Evolutionary conservation across 192 early-diverging fungal species (phyloP), one percentile per base, ranked within the genome.

Genomic region (Rhizoclosmatium globosum): DNA sequence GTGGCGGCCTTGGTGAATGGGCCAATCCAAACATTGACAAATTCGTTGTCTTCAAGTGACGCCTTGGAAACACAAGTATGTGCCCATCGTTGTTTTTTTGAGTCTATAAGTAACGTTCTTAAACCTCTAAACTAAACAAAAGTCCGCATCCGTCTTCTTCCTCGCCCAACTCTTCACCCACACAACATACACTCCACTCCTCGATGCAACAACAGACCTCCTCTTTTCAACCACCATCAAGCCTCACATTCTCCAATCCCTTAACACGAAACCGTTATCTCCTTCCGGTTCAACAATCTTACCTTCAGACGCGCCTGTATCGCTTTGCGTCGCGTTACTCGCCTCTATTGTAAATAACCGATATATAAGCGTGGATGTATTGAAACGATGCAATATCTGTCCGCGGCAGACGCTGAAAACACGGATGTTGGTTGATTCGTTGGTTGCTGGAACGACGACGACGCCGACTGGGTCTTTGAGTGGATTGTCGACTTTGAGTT

Each of bases 151-250:
- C 15, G 15, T 71, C 1, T 78, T 78, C 45, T 46, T 78, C 23
- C 56, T 78, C 7, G n/a, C 31, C 4, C 77, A 78, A 78, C 15
- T 78, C 53, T 61, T 78, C 45, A 50, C 9, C 15, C 39, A 47
- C 48, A 19, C 56, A 3, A 56, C 66, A n/a, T 57, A 77, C 43
- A 47, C 64, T 4, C 65, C 76, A 4, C 23, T 77, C 2, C 31
- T 77, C 9, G 47, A 77, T 68, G 9, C 46, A 9, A 4, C 68
- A 41, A 38, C 47, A 9, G 76, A 66, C 11, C 9, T 56, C 1
- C 38, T 77, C 9, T 62, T 64, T 75, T 61, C 73, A 1, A n/a
- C 61, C 4, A 38, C 42, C 7, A 41, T 43, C 53, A 21, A 9
- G 13, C 19, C 4, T 23, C 71, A 31, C n/a, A 50, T 31, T 58